A percentile compares a stretch with the other conserved stretches of the same genome.
phyloP scores from a whole-genome alignment of 495 filamentous ascomycete species.

The Choiromyces venosus region DNA sequence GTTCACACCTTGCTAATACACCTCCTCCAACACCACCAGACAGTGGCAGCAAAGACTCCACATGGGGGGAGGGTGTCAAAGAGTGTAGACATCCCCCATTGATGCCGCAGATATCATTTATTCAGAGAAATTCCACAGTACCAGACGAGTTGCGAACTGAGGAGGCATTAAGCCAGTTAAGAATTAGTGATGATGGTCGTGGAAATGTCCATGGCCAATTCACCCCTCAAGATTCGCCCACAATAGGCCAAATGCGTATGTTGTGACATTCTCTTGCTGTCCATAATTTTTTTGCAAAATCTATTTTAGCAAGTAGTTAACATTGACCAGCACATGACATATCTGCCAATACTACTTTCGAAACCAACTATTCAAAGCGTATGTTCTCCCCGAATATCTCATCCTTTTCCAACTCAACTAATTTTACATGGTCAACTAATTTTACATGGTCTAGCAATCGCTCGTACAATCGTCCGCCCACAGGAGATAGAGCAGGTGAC shows the following conservation, averaged over 20 bases:
- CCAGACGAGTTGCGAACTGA: not conserved
- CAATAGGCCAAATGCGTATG: not conserved
- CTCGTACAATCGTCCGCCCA: slow-evolving; percentile 21
- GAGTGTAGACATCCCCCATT: not conserved
- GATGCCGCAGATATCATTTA: not conserved
- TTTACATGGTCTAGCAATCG: slow-evolving; percentile 12
- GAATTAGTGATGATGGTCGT: not conserved
- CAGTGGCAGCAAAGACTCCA: not conserved
- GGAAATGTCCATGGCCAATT: not conserved
- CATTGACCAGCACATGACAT: not conserved
- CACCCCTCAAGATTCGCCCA: not conserved
- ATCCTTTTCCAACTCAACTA: not conserved
- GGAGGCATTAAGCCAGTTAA: not conserved
- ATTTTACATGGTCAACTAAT: not conserved
- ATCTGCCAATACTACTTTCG: slow-evolving; percentile 1
- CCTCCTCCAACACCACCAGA: not conserved
- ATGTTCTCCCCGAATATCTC: not conserved
- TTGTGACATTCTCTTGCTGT: not conserved
- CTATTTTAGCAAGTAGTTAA: not conserved
- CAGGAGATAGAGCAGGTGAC: slow-evolving; percentile 21
- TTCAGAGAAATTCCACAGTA: not conserved
- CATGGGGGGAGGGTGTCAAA: not conserved
- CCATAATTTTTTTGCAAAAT: not conserved
- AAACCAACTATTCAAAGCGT: slow-evolving; percentile 18
- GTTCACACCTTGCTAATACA: not conserved